Evolutionary conservation across 2,329 filamentous ascomycete species (phyloP).

Genomic region (Fusarium circinatum): DNA sequence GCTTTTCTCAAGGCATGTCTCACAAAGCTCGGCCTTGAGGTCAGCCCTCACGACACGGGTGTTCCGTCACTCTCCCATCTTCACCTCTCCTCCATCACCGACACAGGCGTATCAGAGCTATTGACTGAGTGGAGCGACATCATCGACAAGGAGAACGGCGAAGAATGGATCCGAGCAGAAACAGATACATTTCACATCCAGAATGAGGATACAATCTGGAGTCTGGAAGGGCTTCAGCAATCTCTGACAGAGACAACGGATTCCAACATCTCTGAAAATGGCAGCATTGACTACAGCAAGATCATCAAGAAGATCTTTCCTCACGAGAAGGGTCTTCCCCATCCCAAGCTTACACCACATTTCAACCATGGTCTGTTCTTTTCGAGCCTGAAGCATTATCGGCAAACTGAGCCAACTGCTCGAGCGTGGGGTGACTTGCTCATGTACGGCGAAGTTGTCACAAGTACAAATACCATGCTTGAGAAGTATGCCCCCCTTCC

Average conservation of each 20-base stretch:
- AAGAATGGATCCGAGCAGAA: constrained; percentile 81
- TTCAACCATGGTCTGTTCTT: constrained; percentile 89
- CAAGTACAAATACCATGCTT: constrained; percentile 91
- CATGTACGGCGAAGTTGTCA: constrained; percentile 91
- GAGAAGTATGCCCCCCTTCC: constrained; percentile 74
- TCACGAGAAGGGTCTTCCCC: constrained; percentile 75
- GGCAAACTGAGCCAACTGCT: constrained; percentile 63
- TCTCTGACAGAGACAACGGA: constrained; percentile 55
- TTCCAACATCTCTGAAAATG: constrained; percentile 48
- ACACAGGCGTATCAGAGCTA: constrained; percentile 73
- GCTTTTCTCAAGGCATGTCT: constrained; percentile 84
- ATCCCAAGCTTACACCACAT: constrained; percentile 78
- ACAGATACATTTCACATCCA: constrained; percentile 86
- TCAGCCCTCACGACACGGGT: constrained; percentile 73
- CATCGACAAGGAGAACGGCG: constrained; percentile 71
- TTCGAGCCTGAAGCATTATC: constrained; percentile 74
- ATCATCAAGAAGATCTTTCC: constrained; percentile 78
- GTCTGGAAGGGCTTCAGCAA: constrained; percentile 63
- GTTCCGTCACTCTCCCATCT: constrained; percentile 84
- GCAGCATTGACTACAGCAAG: constrained; percentile 78
- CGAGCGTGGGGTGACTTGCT: constrained; percentile 79
- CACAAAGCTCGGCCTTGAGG: constrained; percentile 81
- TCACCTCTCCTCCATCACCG: constrained; percentile 79
- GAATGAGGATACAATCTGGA: constrained; percentile 70
- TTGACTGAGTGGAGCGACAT: constrained; percentile 74